Evolutionary conservation across 495 filamentous ascomycete species (phyloP).

Genomic region (Penicillium verhagenii): DNA sequence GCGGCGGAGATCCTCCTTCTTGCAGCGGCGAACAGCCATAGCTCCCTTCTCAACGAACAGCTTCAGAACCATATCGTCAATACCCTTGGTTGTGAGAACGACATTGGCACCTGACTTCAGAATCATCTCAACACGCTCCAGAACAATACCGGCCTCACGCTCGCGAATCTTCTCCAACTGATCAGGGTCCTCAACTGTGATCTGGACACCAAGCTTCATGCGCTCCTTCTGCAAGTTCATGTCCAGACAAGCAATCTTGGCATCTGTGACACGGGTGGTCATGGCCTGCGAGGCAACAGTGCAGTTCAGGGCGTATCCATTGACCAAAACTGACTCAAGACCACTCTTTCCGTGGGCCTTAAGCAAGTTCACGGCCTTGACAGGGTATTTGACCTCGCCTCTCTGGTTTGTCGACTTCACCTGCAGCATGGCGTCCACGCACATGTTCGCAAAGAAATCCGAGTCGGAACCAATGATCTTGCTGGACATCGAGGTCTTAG

Average conservation of each 20-base stretch:
- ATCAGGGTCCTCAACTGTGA: slow-evolving; percentile 94
- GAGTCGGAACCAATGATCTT: slow-evolving; percentile 97
- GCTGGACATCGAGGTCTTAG: slow-evolving; percentile 98
- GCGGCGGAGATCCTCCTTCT: slow-evolving; percentile 96
- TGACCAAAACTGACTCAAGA: slow-evolving; percentile 85
- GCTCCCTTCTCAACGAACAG: slow-evolving; percentile 91
- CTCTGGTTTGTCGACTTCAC: slow-evolving; percentile 91
- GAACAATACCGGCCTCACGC: slow-evolving; percentile 86
- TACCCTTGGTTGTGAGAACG: slow-evolving; percentile 94
- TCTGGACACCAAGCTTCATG: slow-evolving; percentile 98
- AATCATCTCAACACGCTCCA: slow-evolving; percentile 95
- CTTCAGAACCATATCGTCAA: slow-evolving; percentile 95
- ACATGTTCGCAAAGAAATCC: slow-evolving; percentile 96
- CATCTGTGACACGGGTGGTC: slow-evolving; percentile 88
- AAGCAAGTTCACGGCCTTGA: slow-evolving; percentile 97
- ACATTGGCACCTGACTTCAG: slow-evolving; percentile 97
- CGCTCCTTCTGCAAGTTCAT: slow-evolving; percentile 98
- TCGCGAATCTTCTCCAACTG: slow-evolving; percentile 96
- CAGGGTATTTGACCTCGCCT: slow-evolving; percentile 91
- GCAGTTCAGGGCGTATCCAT: slow-evolving; percentile 97
- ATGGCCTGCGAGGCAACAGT: slow-evolving; percentile 98
- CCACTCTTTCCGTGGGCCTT: slow-evolving; percentile 96
- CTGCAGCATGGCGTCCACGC: slow-evolving; percentile 92
- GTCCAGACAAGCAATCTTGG: slow-evolving; percentile 95
- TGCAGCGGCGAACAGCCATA: slow-evolving; percentile 94